These are phyloP conservation scores for Plasmodium reichenowi DNA, from an alignment of 169 alveolate genomes.

Conservation along the genomic window DNA sequence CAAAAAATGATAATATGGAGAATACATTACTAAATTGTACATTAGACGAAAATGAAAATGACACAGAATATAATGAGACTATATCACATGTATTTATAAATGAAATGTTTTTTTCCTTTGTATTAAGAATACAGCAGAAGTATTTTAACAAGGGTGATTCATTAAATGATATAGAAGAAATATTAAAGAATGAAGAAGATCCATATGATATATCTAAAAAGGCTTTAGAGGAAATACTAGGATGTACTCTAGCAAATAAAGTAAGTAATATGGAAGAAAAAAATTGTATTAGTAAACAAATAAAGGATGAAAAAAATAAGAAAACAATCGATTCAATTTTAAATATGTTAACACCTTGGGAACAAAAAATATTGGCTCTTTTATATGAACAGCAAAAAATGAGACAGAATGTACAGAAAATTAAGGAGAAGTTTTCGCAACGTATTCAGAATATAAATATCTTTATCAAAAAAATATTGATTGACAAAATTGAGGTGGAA, in stretches of 20 bases:
- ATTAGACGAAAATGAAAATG: slow-evolving; percentile 35
- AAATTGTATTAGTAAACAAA: slow-evolving; percentile 15
- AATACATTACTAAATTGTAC: slow-evolving; percentile 12
- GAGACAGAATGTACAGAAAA: slow-evolving; percentile 81
- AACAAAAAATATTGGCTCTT: slow-evolving; percentile 84
- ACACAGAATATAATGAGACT: slow-evolving; percentile 38
- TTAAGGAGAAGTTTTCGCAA: slow-evolving; percentile 79
- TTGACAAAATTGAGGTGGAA: slow-evolving; percentile 83
- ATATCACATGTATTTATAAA: slow-evolving; percentile 76
- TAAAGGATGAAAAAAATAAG: slow-evolving; percentile 77
- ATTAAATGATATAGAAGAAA: slow-evolving; percentile 34
- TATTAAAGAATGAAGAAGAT: slow-evolving; percentile 52
- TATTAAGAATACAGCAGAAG: slow-evolving; percentile 49
- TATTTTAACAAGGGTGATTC: slow-evolving; percentile 6
- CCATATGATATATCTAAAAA: slow-evolving; percentile 65
- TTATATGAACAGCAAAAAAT: slow-evolving; percentile 86
- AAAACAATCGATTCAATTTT: slow-evolving; percentile 79
- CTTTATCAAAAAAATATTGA: slow-evolving; percentile 80
- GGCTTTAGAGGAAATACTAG: slow-evolving; percentile 67
- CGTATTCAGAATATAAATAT: slow-evolving; percentile 79
- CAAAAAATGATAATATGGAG: background rate
- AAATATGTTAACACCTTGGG: slow-evolving; percentile 85
- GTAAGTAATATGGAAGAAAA: slow-evolving; percentile 27
- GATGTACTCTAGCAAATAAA: slow-evolving; percentile 43
- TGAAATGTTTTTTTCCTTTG: slow-evolving; percentile 69